phyloP scores from a whole-genome alignment of 371 early-diverging fungal species.

The Choanephora cucurbitarum region DNA sequence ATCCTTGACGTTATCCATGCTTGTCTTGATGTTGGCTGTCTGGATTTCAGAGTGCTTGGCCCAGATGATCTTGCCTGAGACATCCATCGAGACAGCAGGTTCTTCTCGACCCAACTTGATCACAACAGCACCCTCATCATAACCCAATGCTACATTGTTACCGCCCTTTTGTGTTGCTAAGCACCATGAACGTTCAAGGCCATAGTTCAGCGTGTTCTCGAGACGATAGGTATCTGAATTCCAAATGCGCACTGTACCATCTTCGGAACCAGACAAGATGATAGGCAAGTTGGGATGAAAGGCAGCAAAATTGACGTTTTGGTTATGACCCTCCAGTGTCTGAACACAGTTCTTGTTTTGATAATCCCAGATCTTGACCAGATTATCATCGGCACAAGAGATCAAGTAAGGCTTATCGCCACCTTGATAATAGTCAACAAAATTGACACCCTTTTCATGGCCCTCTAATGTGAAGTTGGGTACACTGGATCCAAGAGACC shows the following conservation, averaged over 20 bases:
- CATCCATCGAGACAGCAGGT: constrained; percentile 97
- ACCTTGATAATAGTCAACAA: constrained; percentile 94
- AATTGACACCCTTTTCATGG: constrained; percentile 94
- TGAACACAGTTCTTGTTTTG: constrained; percentile 98
- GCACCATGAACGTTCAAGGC: constrained; percentile 96
- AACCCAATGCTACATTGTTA: constrained; percentile 93
- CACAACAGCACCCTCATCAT: constrained; percentile 94
- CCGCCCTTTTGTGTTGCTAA: constrained; percentile 84
- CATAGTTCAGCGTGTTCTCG: constrained; percentile 95
- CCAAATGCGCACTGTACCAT: constrained; percentile 96
- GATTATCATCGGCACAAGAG: constrained; percentile 88
- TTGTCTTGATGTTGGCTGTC: constrained; percentile 89
- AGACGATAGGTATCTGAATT: constrained; percentile 95
- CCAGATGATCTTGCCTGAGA: constrained; percentile 96
- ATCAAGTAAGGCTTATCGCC: constrained; percentile 95
- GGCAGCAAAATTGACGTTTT: constrained; percentile 93
- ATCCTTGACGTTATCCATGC: constrained; percentile 77
- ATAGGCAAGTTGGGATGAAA: constrained; percentile 99
- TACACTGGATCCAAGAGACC: constrained; percentile 80
- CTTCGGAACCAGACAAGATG: constrained; percentile 96
- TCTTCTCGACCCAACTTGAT: constrained; percentile 94
- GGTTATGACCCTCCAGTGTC: constrained; percentile 96
- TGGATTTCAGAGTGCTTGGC: constrained; percentile 95
- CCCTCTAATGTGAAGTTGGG: constrained; percentile 95
- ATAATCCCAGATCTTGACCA: constrained; percentile 99